Evolutionary conservation across 192 early-diverging fungal species (phyloP), one percentile per base, ranked within the genome.

Genomic region (Pilaira anomala): DNA sequence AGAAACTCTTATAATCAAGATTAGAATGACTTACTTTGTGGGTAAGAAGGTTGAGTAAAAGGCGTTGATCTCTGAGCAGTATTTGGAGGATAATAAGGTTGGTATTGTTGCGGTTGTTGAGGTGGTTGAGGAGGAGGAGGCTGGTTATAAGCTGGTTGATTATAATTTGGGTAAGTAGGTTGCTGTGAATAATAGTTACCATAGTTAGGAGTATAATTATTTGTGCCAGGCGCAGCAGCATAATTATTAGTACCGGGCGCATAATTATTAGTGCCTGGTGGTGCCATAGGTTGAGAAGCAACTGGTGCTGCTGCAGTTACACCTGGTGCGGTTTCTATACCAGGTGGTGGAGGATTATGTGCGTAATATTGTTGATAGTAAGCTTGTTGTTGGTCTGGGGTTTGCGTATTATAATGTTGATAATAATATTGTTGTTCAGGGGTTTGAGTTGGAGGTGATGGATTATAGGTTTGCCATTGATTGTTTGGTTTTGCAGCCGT

Each of bases 351-450:
- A 36, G 44, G 29, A 19, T 62, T 25, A 39, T 63, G 45, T 16
- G 18, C 48, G n/a, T 63, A 63, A 42, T 63, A 63, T n/a, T 49
- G 46, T 25, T 44, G 33, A 29, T 63, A 63, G 25, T 63, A 63
- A 16, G 62, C 49, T 14, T 63, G 62, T 16, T 63, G 48, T 7
- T 62, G 46, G 33, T 48, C 21, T 63, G 62, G 29, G 21, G n/a
- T 28, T 19, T 58, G 56, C 14, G 33, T 8, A 19, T 46, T 13
- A 24, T 58, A 42, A 7, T 58, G 56, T 1, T 39, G 6, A 42
- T 58, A 58, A 16, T 58, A 58, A 42, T 58, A 58, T 11, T 14
- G 33, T 12, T 58, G 56, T 41, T 58, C 56, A 24, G 39, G 44
- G 4, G 44, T 46, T 46, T 46, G 44, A 46, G 13, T 18, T 7